These are phyloP conservation scores for Eucalyptus decipiens DNA, from an alignment of 345 rosid genomes.

Conservation along the genomic window DNA sequence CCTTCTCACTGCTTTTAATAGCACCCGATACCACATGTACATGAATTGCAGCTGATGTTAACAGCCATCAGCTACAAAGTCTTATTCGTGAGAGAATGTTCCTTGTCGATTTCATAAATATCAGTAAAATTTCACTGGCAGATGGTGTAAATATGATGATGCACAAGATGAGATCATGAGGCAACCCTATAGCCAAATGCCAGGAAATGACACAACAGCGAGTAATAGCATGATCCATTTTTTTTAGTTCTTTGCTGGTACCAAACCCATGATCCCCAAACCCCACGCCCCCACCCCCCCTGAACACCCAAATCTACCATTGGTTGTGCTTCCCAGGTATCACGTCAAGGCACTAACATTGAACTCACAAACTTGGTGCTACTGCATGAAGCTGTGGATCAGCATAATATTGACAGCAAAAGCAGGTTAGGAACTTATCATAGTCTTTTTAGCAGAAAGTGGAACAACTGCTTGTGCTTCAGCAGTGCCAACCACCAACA, in stretches of 20 bases:
- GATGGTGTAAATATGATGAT: background rate
- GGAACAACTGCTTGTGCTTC: background rate
- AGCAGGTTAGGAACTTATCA: background rate
- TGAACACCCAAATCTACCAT: background rate
- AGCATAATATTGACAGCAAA: background rate
- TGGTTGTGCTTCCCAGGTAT: background rate
- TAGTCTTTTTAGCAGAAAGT: background rate
- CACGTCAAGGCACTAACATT: background rate
- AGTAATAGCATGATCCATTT: background rate
- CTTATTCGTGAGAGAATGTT: background rate
- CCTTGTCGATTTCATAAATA: background rate
- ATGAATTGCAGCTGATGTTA: background rate
- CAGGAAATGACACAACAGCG: background rate
- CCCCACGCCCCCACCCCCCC: background rate
- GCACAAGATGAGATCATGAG: background rate
- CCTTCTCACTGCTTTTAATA: background rate
- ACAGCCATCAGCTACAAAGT: background rate
- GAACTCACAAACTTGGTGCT: background rate
- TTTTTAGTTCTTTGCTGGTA: background rate
- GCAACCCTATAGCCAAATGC: background rate
- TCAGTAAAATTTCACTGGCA: background rate
- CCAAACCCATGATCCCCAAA: background rate
- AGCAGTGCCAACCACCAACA: background rate
- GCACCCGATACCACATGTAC: background rate
- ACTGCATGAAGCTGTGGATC: background rate